Base-by-base conservation (phyloP, 768 basidiomycete genomes). In the Pluteus cervinus region DNA sequence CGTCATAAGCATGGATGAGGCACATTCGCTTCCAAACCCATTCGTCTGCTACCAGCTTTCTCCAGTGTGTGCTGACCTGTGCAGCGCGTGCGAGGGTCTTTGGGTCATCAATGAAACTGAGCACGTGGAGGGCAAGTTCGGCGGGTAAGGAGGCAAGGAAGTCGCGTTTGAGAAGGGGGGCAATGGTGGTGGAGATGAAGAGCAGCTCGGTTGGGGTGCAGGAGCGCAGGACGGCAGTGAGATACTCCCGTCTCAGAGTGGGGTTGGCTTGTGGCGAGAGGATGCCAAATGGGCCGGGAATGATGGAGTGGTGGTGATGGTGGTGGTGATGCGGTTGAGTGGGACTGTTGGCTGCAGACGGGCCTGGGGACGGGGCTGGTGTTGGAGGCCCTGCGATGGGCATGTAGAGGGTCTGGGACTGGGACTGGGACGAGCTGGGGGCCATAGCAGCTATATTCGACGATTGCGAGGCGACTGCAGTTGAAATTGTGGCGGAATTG, bases 11-110 rank as follows among this genome's bases (percentile, higher is more conserved):
- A 52, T 79, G 73, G 12, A 62, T 50, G 8, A 63, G 56, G 51
- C 83, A 90, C 76, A 94, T 76, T 8, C 68, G 49, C 56, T 76
- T 79, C 93, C 92, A 97, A 8, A 87, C 65, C 45, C 65, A 71
- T 46, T 93, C 88, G 49, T 91, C 90, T 30, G 68, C 60, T 5
- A 81, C 68, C 5, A 96, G 69, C 11, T 55, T 60, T 10, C 69
- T 60, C 93, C 93, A 97, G 33, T 69, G 67, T 37, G 66, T 63
- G 47, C 80, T 83, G 20, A 93, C 92, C 23, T 73, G 68, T 26
- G 73, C 66, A 0, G 83, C 83, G 8, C 86, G 65, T 0, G 77
- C 66, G 7, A 96, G 76, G 0, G 83, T 80, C 29, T 63, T 62
- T 0, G 86, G 80, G 30, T 89, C 82, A 39, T 89, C 78, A 29